Evolutionary conservation across 1,284 basidiomycete species (phyloP), one percentile per base, ranked within the genome.

Genomic region (Melampsora americana): DNA sequence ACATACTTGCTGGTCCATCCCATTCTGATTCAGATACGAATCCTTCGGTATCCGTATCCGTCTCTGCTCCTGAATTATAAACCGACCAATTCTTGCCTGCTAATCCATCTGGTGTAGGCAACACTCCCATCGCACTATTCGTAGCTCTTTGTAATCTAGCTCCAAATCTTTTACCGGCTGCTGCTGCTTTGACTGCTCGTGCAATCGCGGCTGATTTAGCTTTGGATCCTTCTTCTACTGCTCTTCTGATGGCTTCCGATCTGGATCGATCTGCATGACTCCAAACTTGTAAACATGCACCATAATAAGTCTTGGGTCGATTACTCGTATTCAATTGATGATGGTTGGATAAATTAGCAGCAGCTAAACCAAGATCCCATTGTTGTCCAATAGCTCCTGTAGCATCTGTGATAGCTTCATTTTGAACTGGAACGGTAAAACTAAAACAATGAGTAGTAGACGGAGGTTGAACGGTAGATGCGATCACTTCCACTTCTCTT

Each of bases 391-490:
- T 66, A 23, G 65, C 42, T 11, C 61, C 61, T 12, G 61, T 46
- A 30, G 70, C 18, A 61, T 69, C 53, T 18, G 56, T 35, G 6
- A 69, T 16, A 16, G 35, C 14, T 23, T 32, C 18, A n/a, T 20
- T 20, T 30, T 76, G 66, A 79, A 80, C 56, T 80, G 82, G 66
- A 79, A 66, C 26, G 1, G 30, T 80, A 79, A 97, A 97, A 4
- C 92, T 91, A 84, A 98, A 98, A 0, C 89, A 90, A 84, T 97
- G 93, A 65, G 93, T 90, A 20, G 93, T 95, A 23, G 92, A 92
- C 0, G 92, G 90, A 4, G 93, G 93, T 79, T 94, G 91, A 9
- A 95, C 86, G 0, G 92, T 92, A 18, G 93, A 93, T 20, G 93
- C 92, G 82, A 96, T 90, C 78, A 98, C 91, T 82, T 98, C 95